Base-by-base conservation (phyloP, 805 yeast species). In the Lipomyces sp. region DNA sequence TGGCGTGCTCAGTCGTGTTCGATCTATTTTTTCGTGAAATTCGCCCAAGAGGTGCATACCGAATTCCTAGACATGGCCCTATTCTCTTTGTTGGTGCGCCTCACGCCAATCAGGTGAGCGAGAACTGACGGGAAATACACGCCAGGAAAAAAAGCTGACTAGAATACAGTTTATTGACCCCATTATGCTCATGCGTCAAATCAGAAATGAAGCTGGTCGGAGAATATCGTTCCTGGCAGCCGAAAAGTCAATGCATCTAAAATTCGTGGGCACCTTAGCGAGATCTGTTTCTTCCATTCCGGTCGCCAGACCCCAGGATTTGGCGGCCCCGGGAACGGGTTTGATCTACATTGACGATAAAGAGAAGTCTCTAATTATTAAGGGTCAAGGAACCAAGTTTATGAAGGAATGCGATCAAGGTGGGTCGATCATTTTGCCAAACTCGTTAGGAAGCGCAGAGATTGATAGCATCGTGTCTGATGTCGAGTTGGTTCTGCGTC, bases 21-120 rank as follows among this genome's bases (percentile, higher is more conserved):
- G 84, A 84, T 72, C 82, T 88, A 56, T 94, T 94, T 80, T 94
- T 94, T 79, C 80, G 98, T 66, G 97, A 93, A 75, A 92, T 94
- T 69, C 83, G 91, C 62, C 87, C 95, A 2, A 83, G 98, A 66
- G 97, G 98, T 0, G 92, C 97, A 0, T 91, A 86, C 78, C 84
- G 84, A 57, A 83, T 86, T 60, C 89, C 90, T 13, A 81, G 83
- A 37, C 77, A 83, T 8, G 98, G 97, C 0, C 94, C 98, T 0
- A 88, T 92, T 7, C 89, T 94, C 63, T 88, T 95, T 69, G 98
- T 95, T 45, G 96, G 95, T 10, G 99, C 97, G 1, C 98, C 98
- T 1, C 99, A 94, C 80, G 96, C 97, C n/a, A 91, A 91, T 75
- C 97, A 91, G 50, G 69, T 69, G 57, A 29, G 42, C 24, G 24